These are phyloP conservation scores for Pseudoscleropodium purum DNA, from an alignment of 225 moss, liverwort and hornwort genomes.

Conservation along the genomic window DNA sequence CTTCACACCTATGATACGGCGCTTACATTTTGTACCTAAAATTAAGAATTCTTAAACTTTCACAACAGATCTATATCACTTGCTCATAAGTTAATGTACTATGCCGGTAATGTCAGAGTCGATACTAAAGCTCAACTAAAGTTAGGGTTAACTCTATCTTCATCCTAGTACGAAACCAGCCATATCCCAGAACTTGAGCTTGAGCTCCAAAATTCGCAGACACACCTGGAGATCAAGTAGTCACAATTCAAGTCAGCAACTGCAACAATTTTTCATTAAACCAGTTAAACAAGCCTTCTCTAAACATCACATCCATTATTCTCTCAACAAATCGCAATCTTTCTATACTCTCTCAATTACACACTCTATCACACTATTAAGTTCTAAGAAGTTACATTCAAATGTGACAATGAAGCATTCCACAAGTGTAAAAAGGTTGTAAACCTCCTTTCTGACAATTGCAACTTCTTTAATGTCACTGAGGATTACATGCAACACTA, in stretches of 20 bases:
- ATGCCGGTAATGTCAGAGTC: neutral
- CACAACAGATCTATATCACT: no score
- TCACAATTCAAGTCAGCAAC: neutral
- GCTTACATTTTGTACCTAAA: neutral
- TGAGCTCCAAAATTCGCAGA: constrained; percentile 28
- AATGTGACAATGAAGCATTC: neutral
- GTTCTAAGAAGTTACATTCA: neutral
- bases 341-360: neutral
- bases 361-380: neutral
- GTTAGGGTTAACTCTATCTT: neutral
- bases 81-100: neutral
- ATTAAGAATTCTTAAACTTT: neutral
- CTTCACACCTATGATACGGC: neutral
- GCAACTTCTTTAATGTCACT: neutral
- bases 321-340: neutral
- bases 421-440: neutral
- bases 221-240: constrained; percentile 6
- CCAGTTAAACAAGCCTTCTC: neutral
- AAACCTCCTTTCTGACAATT: no score
- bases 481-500: neutral
- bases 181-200: constrained; percentile 47
- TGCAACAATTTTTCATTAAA: neutral
- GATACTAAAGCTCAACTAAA: neutral
- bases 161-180: constrained; percentile 30
- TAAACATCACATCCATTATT: neutral